Base-by-base conservation (phyloP, 1,284 basidiomycete species). In the Sporisorium iseilematis-ciliati region DNA sequence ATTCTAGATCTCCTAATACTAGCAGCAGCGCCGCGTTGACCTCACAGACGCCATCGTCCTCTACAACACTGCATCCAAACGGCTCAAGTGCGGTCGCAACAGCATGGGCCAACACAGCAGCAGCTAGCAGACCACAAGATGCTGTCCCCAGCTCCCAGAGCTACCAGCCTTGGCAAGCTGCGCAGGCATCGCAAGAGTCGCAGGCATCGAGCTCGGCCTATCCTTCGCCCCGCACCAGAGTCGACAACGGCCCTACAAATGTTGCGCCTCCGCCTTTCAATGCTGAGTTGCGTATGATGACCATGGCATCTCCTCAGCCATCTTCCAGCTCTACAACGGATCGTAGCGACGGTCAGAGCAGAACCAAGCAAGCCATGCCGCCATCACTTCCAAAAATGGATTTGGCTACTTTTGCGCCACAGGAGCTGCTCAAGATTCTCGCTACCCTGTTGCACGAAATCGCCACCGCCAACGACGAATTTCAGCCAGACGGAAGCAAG, bases 371-470 rank as follows among this genome's bases (percentile, higher is more conserved):
- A 20, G 42, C 54, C 6, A 62, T 65, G 56, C 58, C 49, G 21
- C 56, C 68, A 35, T 41, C 63, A 40, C 33, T 64, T 43, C 79
- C 85, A 12, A 87, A 87, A 66, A 86, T 90, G 69, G 88, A 90
- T 73, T 86, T 90, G 18, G 88, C 88, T 14, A 87, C 86, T 2
- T 89, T 87, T 72, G 88, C 89, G 0, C 87, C 89, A 0, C 85
- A 86, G 35, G 87, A 94, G 60, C 89, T 99, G 12, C 89, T 99
- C 49, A 90, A 90, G 33, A 90, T 97, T 16, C 91, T 99, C n/a
- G 95, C 96, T 0, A 90, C 91, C 3, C 88, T 98, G 16, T 89
- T 99, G 65, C 91, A 93, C 51, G 93, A 95, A 86, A 97, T 98
- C 83, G 94, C 96, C 4, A 90, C 91, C 3, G 91, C 93, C 5